Percentiles rank a stretch among this genome's conserved stretches.
phyloP scores from a whole-genome alignment of 2,329 filamentous ascomycete genomes.

The Intubia oerlemansii region DNA sequence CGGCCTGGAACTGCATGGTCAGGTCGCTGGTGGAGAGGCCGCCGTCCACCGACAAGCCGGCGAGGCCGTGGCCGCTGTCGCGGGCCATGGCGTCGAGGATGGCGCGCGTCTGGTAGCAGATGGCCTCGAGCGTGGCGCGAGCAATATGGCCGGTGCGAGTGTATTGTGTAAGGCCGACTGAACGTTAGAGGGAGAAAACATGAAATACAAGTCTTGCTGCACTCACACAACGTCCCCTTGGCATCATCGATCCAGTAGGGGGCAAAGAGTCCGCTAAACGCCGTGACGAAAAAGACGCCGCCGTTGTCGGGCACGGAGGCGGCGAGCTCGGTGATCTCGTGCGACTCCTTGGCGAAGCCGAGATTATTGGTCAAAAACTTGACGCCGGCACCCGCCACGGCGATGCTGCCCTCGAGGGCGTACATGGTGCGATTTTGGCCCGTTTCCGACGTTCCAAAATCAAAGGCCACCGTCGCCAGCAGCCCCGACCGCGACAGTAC shows the following conservation, averaged over 20 bases:
- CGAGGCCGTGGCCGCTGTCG: slow-evolving; percentile 57
- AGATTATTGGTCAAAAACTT: slow-evolving; percentile 51
- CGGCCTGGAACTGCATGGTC: slow-evolving; percentile 81
- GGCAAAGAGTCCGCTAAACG: slow-evolving; percentile 77
- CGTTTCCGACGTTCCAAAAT: slow-evolving; percentile 45
- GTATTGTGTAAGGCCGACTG: slow-evolving; percentile 65
- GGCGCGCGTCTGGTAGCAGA: slow-evolving; percentile 79
- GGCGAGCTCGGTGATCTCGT: slow-evolving; percentile 28
- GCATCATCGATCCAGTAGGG: slow-evolving; percentile 93
- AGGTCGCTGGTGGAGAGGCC: slow-evolving; percentile 78
- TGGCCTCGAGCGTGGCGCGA: slow-evolving; percentile 72
- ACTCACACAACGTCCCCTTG: slow-evolving; percentile 62
- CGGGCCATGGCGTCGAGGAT: slow-evolving; percentile 83
- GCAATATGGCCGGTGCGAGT: slow-evolving; percentile 74
- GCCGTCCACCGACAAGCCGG: slow-evolving; percentile 63
- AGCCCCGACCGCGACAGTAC: slow-evolving; percentile 71
- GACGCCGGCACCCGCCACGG: slow-evolving; percentile 61
- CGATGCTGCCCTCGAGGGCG: slow-evolving; percentile 66
- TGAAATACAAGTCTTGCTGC: too few species aligned
- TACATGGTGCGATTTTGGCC: slow-evolving; percentile 47
- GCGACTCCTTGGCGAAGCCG: slow-evolving; percentile 31
- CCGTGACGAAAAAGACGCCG: slow-evolving; percentile 71
- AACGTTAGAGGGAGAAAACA: slow-evolving; percentile 13
- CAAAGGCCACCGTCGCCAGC: slow-evolving; percentile 70
- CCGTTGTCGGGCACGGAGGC: slow-evolving; percentile 46